Conservation (phyloP, 2,329 filamentous ascomycete genomes). For the Cytospora mali region DNA sequence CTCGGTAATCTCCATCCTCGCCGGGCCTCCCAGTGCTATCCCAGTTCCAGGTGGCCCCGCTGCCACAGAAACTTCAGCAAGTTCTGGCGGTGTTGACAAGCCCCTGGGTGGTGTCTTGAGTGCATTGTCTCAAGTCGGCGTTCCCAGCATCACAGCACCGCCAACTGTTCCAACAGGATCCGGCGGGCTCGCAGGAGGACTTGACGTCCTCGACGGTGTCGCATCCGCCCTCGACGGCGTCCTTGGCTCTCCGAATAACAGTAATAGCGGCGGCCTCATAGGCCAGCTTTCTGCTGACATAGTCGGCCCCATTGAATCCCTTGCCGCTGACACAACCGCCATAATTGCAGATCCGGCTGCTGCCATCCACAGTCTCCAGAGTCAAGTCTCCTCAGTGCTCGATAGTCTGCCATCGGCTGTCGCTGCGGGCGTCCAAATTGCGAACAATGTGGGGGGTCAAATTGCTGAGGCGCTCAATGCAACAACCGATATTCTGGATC, state of each 20-base stretch:
- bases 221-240: slow-evolving; percentile 19
- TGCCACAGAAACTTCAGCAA: slow-evolving; percentile 6
- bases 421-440: slow-evolving; percentile 25
- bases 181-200: background rate
- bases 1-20: slow-evolving; percentile 25
- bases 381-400: slow-evolving; percentile 24
- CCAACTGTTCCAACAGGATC: slow-evolving; percentile 14
- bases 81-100: background rate
- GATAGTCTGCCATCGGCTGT: slow-evolving; percentile 24
- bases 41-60: background rate
- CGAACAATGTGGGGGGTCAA: slow-evolving; percentile 23
- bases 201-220: slow-evolving; percentile 22
- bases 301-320: slow-evolving; percentile 19
- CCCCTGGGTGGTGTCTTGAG: slow-evolving; percentile 25
- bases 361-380: slow-evolving; percentile 21
- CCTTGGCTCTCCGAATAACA: slow-evolving; percentile 13
- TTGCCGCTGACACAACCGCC: slow-evolving; percentile 21
- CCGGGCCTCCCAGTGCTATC: slow-evolving; percentile 13
- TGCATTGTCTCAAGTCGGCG: slow-evolving; percentile 22
- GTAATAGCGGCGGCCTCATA: slow-evolving; percentile 11
- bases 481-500: slow-evolving; percentile 19
- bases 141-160: slow-evolving; percentile 1
- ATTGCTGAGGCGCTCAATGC: slow-evolving; percentile 23
- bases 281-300: slow-evolving; percentile 27
- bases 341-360: slow-evolving; percentile 22